Conservation (phyloP, 768 basidiomycete species). For the Chalciporus piperatus region DNA sequence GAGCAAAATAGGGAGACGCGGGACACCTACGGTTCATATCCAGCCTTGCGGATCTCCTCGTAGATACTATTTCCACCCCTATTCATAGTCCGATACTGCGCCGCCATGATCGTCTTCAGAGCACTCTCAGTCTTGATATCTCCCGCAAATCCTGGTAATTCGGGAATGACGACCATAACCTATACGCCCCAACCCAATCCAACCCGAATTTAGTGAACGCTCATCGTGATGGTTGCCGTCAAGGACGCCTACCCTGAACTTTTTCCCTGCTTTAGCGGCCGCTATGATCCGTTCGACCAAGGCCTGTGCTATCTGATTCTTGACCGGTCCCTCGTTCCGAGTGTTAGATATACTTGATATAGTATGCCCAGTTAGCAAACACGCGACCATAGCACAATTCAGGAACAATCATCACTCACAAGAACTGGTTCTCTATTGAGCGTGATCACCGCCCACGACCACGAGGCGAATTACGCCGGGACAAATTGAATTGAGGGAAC, state of each 20-base stretch:
- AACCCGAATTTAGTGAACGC: neutral
- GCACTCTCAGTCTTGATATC: constrained; percentile 66
- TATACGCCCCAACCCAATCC: constrained; percentile 26
- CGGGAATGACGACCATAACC: constrained; percentile 87
- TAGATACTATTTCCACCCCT: constrained; percentile 86
- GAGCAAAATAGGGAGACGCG: neutral
- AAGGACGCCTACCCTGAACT: constrained; percentile 63
- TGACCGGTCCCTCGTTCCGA: constrained; percentile 57
- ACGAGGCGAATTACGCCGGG: constrained; percentile 15
- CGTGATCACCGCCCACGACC: constrained; percentile 1
- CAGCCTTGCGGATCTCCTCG: constrained; percentile 72
- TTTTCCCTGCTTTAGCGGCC: constrained; percentile 65
- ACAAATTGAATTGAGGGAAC: constrained; percentile 1
- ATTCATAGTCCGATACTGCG: constrained; percentile 85
- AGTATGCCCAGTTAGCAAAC: constrained; percentile 5
- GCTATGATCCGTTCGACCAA: constrained; percentile 80
- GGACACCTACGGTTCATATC: constrained; percentile 69
- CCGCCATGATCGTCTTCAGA: constrained; percentile 83
- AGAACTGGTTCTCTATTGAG: constrained; percentile 76
- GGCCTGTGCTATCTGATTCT: constrained; percentile 82
- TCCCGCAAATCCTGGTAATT: constrained; percentile 88
- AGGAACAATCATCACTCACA: constrained; percentile 47
- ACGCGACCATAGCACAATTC: neutral
- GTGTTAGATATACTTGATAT: constrained; percentile 72
- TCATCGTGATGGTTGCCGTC: neutral